Conservation (phyloP, 306 rosid species). For the Ormosia semicastrata region DNA sequence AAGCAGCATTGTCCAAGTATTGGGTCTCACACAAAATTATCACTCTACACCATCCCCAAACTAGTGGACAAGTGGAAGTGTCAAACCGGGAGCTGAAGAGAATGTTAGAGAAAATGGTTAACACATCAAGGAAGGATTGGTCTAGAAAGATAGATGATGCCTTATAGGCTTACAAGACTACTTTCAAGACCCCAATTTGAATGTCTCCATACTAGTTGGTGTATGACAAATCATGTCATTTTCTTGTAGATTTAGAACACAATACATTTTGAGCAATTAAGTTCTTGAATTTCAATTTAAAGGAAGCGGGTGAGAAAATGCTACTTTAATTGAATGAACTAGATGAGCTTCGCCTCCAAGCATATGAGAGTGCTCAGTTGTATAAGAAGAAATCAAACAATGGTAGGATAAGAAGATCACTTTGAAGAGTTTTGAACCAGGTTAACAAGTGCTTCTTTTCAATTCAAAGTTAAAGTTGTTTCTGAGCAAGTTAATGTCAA, state of each 20-base stretch:
- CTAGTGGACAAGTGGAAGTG: neutral
- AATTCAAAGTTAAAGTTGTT: neutral
- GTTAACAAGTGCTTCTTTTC: neutral
- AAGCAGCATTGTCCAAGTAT: neutral
- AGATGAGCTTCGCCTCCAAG: neutral
- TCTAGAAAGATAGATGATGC: neutral
- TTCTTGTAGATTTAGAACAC: too few species aligned
- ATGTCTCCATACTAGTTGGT: too few species aligned
- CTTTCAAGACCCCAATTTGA: too few species aligned
- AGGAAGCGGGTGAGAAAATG: neutral
- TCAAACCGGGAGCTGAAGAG: neutral
- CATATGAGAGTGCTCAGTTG: neutral
- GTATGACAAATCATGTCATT: too few species aligned
- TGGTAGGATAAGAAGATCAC: neutral
- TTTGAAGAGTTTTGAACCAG: neutral
- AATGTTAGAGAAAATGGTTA: neutral
- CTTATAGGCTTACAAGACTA: too few species aligned
- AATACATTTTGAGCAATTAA: too few species aligned
- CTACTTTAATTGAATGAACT: neutral
- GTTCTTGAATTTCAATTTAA: too few species aligned
- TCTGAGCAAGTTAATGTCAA: neutral
- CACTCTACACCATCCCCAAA: neutral
- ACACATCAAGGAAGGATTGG: neutral
- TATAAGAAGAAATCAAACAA: neutral
- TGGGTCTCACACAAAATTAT: neutral